Base-by-base conservation (phyloP, 73 alveolate genomes). In the Halteria grandinella region DNA sequence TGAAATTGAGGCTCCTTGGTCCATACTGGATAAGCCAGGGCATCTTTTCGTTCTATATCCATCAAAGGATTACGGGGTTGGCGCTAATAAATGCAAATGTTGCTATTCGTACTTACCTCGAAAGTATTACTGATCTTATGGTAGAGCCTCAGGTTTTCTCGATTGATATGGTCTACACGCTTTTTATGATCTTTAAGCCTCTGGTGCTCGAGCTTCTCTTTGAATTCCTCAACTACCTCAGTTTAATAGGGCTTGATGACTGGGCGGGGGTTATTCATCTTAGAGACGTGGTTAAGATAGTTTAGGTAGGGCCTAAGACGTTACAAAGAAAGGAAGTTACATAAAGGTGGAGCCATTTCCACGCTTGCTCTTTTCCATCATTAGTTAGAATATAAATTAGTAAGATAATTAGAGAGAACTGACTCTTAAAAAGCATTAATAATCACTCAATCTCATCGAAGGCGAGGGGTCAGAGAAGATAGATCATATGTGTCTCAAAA, bases 271-370 rank as follows among this genome's bases (percentile, higher is more conserved):
- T 66, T 66, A 2, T 45, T 23, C 5, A 66, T 57, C 47, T 66
- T 66, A 7, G 17, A 8, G 4, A 66, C 80, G 47, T 66, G 80
- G 45, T 66, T 66, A 10, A 66, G 2, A 33, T 66, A 66, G 31
- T 66, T 54, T 3, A 44, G 10, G 21, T 44, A 66, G 17, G 80
- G 80, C 28, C 80, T 66, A 44, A 32, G 29, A 12, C 29, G 15
- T 12, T 18, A 3, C 10, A 27, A 10, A 32, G 29, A 7, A 12
- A 3, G 3, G 18, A 57, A 32, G 23, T 66, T 66, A 66, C 80
- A 66, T 66, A 44, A 44, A 66, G 4, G 64, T 45, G 20, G 59
- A 5, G 34, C 80, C 80, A 66, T 66, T 66, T 1, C 80, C 80
- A 5, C 80, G 2, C 28, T 66, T 66, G 8, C 60, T 37, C 43